These are phyloP conservation scores for Coemansia sp. DNA, from an alignment of 192 early-diverging fungal genomes.

Conservation along the genomic window DNA sequence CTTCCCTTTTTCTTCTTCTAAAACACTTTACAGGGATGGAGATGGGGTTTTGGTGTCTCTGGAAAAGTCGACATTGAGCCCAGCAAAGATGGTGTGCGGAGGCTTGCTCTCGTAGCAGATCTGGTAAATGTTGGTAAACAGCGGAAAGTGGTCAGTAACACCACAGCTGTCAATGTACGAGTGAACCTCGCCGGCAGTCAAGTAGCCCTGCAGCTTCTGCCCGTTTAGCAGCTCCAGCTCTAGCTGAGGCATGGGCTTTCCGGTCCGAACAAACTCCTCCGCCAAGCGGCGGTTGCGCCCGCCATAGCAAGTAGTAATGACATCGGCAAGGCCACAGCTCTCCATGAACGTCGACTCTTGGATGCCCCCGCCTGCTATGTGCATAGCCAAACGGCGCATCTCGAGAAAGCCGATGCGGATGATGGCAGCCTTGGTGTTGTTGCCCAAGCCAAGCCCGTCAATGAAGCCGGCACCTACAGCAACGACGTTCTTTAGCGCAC, in stretches of 20 bases:
- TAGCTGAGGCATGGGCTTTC: constrained; percentile 91
- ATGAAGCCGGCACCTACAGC: constrained; percentile 94
- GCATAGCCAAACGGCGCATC: constrained; percentile 90
- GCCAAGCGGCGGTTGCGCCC: constrained; percentile 94
- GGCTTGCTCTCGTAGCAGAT: constrained; percentile 80
- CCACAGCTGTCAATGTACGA: constrained; percentile 68
- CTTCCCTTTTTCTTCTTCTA: background rate
- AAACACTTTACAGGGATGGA: background rate
- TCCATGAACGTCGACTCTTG: constrained; percentile 95
- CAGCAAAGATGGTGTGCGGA: constrained; percentile 63
- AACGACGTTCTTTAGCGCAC: constrained; percentile 98
- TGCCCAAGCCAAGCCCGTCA: constrained; percentile 88
- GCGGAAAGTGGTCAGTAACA: constrained; percentile 73
- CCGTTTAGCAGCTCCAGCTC: constrained; percentile 92
- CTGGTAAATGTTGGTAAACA: constrained; percentile 91
- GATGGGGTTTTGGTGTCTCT: constrained; percentile 29
- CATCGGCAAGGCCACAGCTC: constrained; percentile 93
- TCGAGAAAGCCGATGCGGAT: constrained; percentile 94
- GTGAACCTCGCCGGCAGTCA: constrained; percentile 85
- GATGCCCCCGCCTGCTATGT: constrained; percentile 74
- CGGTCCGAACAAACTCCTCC: constrained; percentile 84
- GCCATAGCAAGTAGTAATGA: constrained; percentile 95
- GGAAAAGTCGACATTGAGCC: constrained; percentile 52
- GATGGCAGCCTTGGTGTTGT: constrained; percentile 97
- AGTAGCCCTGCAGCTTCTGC: constrained; percentile 95